phyloP scores from a whole-genome alignment of 805 yeast genomes.

The Hagleromyces aurorensis region DNA sequence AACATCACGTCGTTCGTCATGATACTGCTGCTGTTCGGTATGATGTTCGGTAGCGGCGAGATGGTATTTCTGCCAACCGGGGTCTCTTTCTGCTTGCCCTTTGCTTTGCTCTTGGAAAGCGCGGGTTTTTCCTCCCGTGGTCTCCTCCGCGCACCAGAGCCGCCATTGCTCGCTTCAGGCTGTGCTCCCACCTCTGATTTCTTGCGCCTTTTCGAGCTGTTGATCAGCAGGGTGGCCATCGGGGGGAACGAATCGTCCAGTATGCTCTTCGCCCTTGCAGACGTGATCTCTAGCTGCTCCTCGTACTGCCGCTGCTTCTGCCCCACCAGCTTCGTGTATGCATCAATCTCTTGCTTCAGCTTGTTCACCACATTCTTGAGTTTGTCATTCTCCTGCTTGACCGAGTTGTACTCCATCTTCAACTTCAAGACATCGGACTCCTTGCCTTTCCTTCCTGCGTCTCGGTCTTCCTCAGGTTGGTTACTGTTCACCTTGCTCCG shows the following conservation, averaged over 20 bases:
- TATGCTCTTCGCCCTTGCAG: conserved; percentile 1
- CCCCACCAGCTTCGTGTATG: conserved; percentile 13
- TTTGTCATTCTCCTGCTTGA: conserved; percentile 22
- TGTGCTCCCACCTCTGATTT: conserved; percentile 3
- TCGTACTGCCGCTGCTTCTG: conserved; percentile 3
- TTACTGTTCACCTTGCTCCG: conserved; percentile 1
- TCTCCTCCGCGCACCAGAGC: conserved; percentile 2
- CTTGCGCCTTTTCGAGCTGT: conserved; percentile 15
- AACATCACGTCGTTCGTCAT: conserved; percentile 9
- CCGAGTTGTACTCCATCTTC: conserved; percentile 20
- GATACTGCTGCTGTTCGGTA: conserved; percentile 6
- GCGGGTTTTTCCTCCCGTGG: conserved; percentile 2
- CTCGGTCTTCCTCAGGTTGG: conserved; percentile 2
- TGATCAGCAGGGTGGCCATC: conserved; percentile 14
- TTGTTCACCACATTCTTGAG: conserved; percentile 19
- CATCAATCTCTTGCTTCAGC: conserved; percentile 20
- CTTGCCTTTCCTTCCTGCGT: conserved; percentile 6
- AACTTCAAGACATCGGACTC: conserved; percentile 17
- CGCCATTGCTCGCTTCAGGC: conserved; percentile 1
- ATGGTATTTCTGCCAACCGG: not conserved
- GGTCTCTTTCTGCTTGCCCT: not conserved
- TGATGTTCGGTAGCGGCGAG: conserved; percentile 1
- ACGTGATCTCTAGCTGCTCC: not conserved
- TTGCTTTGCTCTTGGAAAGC: conserved; percentile 1
- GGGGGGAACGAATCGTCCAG: conserved; percentile 7